phyloP scores from a whole-genome alignment of 1,139 yeast genomes.

The Tardiomyces depauwii region DNA sequence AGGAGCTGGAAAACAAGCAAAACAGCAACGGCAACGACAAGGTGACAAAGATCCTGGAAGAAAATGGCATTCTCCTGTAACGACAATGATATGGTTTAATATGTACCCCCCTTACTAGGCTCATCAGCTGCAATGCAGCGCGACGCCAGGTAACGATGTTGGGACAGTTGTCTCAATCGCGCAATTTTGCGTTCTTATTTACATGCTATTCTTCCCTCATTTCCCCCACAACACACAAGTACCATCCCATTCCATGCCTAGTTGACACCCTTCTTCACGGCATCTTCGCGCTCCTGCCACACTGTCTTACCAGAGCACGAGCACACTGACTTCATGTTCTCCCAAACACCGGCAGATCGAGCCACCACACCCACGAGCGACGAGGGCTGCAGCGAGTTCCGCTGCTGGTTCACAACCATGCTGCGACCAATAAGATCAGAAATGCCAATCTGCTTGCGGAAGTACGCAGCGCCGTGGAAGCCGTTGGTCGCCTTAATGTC shows the following conservation, averaged over 20 bases:
- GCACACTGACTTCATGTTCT: conserved; percentile 85
- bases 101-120: too few species aligned
- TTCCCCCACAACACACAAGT: too few species aligned
- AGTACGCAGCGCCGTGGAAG: conserved; percentile 49
- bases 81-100: not conserved
- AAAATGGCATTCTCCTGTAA: conserved; percentile 20
- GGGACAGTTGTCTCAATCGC: too few species aligned
- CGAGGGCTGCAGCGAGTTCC: conserved; percentile 27
- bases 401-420: conserved; percentile 42
- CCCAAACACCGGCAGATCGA: conserved; percentile 96
- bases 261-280: conserved; percentile 42
- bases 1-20: conserved; percentile 20
- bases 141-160: too few species aligned
- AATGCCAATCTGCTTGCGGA: conserved; percentile 38
- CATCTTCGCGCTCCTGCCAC: conserved; percentile 89
- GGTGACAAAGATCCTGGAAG: conserved; percentile 18
- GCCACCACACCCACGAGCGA: conserved; percentile 82
- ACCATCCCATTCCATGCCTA: not conserved
- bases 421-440: conserved; percentile 71
- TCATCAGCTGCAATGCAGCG: too few species aligned
- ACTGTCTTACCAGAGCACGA: conserved; percentile 91
- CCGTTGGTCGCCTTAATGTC: conserved; percentile 4
- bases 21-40: conserved; percentile 13
- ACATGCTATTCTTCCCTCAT: too few species aligned
- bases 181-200: too few species aligned